These are phyloP conservation scores for Cystobasidium onofrii DNA, from an alignment of 768 basidiomycete species.

Conservation along the genomic window DNA sequence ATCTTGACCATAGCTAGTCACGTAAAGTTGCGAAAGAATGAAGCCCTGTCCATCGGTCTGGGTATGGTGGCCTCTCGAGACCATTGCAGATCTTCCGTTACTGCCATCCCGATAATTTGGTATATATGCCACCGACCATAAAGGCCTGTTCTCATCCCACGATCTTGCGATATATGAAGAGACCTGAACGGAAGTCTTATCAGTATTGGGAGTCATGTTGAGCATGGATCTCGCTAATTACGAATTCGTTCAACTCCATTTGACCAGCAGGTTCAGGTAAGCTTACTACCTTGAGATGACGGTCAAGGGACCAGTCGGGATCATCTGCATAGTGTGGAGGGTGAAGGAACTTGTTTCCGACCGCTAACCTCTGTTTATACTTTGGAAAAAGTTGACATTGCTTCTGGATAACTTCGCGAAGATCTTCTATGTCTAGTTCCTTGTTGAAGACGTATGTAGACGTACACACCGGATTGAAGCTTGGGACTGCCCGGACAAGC, in stretches of 20 bases:
- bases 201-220: no score
- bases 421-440: not conserved
- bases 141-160: constrained; percentile 20
- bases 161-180: not conserved
- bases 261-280: constrained; percentile 7
- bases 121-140: constrained; percentile 23
- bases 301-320: constrained; percentile 8
- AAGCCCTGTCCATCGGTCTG: constrained; percentile 28
- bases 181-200: constrained; percentile 1
- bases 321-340: constrained; percentile 21
- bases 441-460: not conserved
- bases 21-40: constrained; percentile 6
- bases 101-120: constrained; percentile 16
- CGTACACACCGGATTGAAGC: constrained; percentile 26
- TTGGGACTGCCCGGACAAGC: constrained; percentile 8
- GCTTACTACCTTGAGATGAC: constrained; percentile 8
- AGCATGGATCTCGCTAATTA: not conserved
- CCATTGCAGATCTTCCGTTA: constrained; percentile 17
- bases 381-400: constrained; percentile 26
- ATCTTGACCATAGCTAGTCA: constrained; percentile 11
- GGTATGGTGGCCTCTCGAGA: constrained; percentile 20
- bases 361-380: not conserved
- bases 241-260: constrained; percentile 22
- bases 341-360: not conserved
- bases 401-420: not conserved